Evolutionary conservation across 495 filamentous ascomycete genomes (phyloP).

Genomic region (Aspergillus sparsus): DNA sequence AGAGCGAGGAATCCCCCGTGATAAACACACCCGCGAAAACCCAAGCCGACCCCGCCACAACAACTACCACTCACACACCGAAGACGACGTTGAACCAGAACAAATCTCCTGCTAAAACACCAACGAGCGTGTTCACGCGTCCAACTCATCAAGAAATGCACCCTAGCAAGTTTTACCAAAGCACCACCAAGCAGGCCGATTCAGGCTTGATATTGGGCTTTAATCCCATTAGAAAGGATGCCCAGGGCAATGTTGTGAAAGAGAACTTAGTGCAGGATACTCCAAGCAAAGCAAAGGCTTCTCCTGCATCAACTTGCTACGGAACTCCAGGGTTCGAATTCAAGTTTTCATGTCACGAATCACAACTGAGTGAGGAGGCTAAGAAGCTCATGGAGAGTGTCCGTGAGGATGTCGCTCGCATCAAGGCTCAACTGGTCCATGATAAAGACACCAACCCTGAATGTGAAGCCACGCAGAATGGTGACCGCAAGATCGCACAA

Average conservation of each 20-base stretch:
- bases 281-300: slow-evolving; percentile 46
- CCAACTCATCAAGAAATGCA: slow-evolving; percentile 73
- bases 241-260: slow-evolving; percentile 41
- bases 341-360: slow-evolving; percentile 58
- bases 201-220: slow-evolving; percentile 69
- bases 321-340: slow-evolving; percentile 74
- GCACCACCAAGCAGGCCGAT: slow-evolving; percentile 67
- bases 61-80: slow-evolving; percentile 15
- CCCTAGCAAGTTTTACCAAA: slow-evolving; percentile 70
- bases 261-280: slow-evolving; percentile 36
- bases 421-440: slow-evolving; percentile 64
- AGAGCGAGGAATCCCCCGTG: slow-evolving; percentile 38
- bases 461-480: slow-evolving; percentile 32
- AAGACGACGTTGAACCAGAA: slow-evolving; percentile 14
- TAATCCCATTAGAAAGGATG: slow-evolving; percentile 57
- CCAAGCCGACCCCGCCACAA: slow-evolving; percentile 13
- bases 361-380: slow-evolving; percentile 71
- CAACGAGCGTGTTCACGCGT: slow-evolving; percentile 40
- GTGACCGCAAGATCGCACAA: slow-evolving; percentile 70
- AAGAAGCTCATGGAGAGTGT: slow-evolving; percentile 76
- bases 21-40: slow-evolving; percentile 8
- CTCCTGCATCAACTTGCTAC: slow-evolving; percentile 41
- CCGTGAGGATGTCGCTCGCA: slow-evolving; percentile 65
- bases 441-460: slow-evolving; percentile 50
- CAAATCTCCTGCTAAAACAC: slow-evolving; percentile 47